Percentiles rank a stretch among this genome's conserved stretches.
Conservation (phyloP, 306 rosid species). For the Trifolium fragiferum region DNA sequence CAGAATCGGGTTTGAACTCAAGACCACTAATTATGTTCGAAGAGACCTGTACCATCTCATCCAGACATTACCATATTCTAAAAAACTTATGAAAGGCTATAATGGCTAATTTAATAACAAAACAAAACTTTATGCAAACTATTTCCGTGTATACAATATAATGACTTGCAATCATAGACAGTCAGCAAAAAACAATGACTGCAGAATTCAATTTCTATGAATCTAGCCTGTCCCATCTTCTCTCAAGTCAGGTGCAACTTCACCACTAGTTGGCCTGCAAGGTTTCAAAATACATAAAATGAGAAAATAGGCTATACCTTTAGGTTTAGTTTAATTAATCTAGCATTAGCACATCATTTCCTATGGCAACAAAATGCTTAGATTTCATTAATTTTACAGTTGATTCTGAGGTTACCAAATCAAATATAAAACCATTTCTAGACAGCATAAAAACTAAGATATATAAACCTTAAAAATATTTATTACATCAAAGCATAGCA, state of each 20-base stretch:
- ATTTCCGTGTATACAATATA: slow-evolving; percentile 33
- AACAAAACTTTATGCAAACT: slow-evolving; percentile 3
- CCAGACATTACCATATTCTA: neutral
- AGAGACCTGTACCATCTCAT: neutral
- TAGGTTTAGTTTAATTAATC: slow-evolving; percentile 1
- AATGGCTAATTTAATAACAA: slow-evolving; percentile 9
- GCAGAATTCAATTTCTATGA: slow-evolving; percentile 30
- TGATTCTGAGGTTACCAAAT: slow-evolving; percentile 6
- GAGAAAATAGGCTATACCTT: slow-evolving; percentile 5
- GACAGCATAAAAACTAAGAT: neutral
- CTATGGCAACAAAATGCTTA: slow-evolving; percentile 7
- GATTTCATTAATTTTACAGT: neutral
- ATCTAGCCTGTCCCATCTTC: slow-evolving; percentile 34
- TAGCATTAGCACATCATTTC: slow-evolving; percentile 4
- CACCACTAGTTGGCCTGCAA: slow-evolving; percentile 64
- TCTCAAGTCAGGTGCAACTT: slow-evolving; percentile 42
- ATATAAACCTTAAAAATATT: neutral
- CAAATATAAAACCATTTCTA: slow-evolving; percentile 2
- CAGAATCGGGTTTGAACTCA: neutral
- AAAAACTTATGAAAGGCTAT: slow-evolving; percentile 31
- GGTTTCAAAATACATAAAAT: slow-evolving; percentile 25
- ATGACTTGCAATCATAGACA: slow-evolving; percentile 35
- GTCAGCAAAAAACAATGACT: slow-evolving; percentile 22
- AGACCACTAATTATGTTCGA: neutral
- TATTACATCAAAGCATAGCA: neutral